phyloP scores from a whole-genome alignment of 371 early-diverging fungal genomes.

The Zychaea mexicana region DNA sequence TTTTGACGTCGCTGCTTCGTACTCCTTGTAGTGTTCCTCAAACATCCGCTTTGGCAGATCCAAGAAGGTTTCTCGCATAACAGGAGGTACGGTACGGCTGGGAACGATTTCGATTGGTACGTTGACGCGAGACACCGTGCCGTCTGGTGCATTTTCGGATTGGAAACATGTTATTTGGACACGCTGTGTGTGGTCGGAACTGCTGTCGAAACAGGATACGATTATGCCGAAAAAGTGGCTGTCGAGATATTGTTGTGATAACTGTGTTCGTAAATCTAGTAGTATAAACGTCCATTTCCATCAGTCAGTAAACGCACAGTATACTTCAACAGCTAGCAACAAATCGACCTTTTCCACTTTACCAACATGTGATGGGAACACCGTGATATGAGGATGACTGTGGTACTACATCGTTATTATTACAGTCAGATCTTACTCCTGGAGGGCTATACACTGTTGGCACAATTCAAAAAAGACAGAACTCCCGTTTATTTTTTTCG shows the following conservation, averaged over 20 bases:
- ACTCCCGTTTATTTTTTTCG: not conserved
- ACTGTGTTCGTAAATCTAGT: conserved; percentile 68
- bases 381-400: conserved; percentile 79
- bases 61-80: conserved; percentile 38
- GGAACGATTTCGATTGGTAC: conserved; percentile 48
- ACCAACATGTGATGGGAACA: conserved; percentile 75
- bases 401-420: conserved; percentile 46
- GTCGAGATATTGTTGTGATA: conserved; percentile 69
- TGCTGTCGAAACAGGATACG: conserved; percentile 66
- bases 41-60: conserved; percentile 48
- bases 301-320: too few species aligned
- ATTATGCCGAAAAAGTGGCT: conserved; percentile 71
- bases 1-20: conserved; percentile 13
- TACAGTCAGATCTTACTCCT: too few species aligned
- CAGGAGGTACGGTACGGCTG: conserved; percentile 24
- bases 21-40: conserved; percentile 55
- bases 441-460: not conserved
- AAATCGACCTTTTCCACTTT: conserved; percentile 4
- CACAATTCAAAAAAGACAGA: too few species aligned
- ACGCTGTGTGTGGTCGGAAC: conserved; percentile 51
- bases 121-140: conserved; percentile 26
- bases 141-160: conserved; percentile 20
- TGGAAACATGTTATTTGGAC: conserved; percentile 63
- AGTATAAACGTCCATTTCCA: not conserved
- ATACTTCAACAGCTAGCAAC: too few species aligned